These are phyloP conservation scores for Tetrapisispora fleetii DNA, from an alignment of 805 yeast genomes.

Conservation along the genomic window DNA sequence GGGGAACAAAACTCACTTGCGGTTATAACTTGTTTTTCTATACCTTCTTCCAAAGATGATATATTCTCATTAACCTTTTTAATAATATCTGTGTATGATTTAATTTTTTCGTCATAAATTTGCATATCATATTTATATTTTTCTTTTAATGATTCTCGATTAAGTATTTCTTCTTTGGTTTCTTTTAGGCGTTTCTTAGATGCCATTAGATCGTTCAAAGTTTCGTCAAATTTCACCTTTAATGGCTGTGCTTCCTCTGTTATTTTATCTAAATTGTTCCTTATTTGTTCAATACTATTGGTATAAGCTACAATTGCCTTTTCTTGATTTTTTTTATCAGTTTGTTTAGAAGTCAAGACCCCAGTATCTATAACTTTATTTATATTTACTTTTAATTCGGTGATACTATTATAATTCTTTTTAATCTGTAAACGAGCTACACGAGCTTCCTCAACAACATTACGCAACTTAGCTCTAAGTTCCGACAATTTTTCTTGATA, in stretches of 20 bases:
- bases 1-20: slow-evolving; percentile 39
- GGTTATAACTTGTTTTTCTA: slow-evolving; percentile 16
- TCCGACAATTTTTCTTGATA: slow-evolving; percentile 7
- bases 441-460: slow-evolving; percentile 25
- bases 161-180: slow-evolving; percentile 10
- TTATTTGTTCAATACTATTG: slow-evolving; percentile 19
- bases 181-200: slow-evolving; percentile 10
- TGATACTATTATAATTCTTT: slow-evolving; percentile 24
- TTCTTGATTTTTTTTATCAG: slow-evolving; percentile 18
- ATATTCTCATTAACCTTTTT: slow-evolving; percentile 22
- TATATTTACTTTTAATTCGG: slow-evolving; percentile 16
- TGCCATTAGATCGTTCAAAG: slow-evolving; percentile 6
- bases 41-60: slow-evolving; percentile 21
- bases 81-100: slow-evolving; percentile 11
- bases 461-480: slow-evolving; percentile 4
- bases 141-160: slow-evolving; percentile 12
- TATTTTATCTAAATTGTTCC: slow-evolving; percentile 14
- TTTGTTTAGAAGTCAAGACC: slow-evolving; percentile 13
- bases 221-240: slow-evolving; percentile 11
- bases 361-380: slow-evolving; percentile 26
- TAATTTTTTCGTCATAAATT: slow-evolving; percentile 15
- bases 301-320: slow-evolving; percentile 19
- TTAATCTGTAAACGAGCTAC: slow-evolving; percentile 16
- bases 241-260: slow-evolving; percentile 13
- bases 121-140: slow-evolving; percentile 20